Percentiles rank a stretch among this genome's conserved stretches.
Evolutionary conservation across 352 stramenopile genomes (phyloP).

Genomic region (Phytopythium delawarense): DNA sequence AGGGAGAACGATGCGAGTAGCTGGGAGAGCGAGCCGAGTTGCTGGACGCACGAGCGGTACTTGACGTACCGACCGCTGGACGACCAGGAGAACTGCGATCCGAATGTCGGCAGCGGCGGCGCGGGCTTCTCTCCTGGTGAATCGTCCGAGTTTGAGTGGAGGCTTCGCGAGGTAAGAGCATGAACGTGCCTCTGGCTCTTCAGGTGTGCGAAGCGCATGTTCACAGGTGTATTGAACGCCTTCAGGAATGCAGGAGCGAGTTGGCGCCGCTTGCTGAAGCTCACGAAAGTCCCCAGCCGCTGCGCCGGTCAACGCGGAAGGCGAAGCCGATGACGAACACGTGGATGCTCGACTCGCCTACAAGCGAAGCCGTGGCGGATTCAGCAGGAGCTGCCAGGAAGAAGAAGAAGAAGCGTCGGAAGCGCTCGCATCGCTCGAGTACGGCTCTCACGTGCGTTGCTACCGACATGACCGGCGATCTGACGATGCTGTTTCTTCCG

Average conservation of each 20-base stretch:
- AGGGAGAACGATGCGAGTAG: neutral
- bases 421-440: neutral
- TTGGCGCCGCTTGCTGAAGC: neutral
- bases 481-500: neutral
- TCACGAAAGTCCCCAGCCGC: neutral
- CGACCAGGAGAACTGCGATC: neutral
- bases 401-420: neutral
- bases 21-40: neutral
- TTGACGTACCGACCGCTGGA: neutral
- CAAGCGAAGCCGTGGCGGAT: neutral
- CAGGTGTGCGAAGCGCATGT: too few relatives aligned
- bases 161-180: neutral
- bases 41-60: neutral
- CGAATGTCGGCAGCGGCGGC: neutral
- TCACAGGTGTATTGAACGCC: too few relatives aligned
- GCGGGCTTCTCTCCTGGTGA: neutral
- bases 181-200: too few relatives aligned
- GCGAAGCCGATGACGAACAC: constrained; percentile 15
- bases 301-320: neutral
- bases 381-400: neutral
- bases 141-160: too few relatives aligned
- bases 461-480: neutral
- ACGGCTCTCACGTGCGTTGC: neutral
- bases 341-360: constrained; percentile 18
- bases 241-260: neutral